Conservation (phyloP, 2,329 filamentous ascomycete species). For the Cladobotryum protrusum region DNA sequence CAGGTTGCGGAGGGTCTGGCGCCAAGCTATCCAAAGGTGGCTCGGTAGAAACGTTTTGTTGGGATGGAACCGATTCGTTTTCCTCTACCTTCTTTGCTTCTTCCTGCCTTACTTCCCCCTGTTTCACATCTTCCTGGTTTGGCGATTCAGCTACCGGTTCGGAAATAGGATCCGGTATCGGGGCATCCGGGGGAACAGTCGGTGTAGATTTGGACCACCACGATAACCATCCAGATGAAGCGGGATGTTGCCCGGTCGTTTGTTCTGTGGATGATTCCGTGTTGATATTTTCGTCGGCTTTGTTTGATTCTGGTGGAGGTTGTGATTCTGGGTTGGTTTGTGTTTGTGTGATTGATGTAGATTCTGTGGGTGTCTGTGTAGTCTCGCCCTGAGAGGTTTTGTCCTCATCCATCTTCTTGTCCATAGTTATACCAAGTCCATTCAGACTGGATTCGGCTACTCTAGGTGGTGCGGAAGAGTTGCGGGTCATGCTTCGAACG, state of each 20-base stretch:
- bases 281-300: background rate
- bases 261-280: background rate
- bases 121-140: background rate
- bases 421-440: background rate
- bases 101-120: slow-evolving; percentile 12
- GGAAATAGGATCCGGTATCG: background rate
- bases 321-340: background rate
- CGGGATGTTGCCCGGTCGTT: slow-evolving; percentile 14
- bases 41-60: slow-evolving; percentile 16
- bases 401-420: background rate
- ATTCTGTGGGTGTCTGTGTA: background rate
- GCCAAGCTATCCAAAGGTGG: slow-evolving; percentile 12
- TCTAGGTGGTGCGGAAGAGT: background rate
- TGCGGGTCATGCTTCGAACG: slow-evolving; percentile 20
- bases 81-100: slow-evolving; percentile 10
- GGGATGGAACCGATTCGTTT: background rate
- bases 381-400: background rate
- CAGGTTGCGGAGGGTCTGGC: slow-evolving; percentile 15
- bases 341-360: background rate
- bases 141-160: background rate
- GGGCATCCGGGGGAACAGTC: slow-evolving; percentile 16
- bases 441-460: background rate
- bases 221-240: slow-evolving; percentile 48
- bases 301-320: background rate
- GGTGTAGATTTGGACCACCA: slow-evolving; percentile 39